Conservation (phyloP, 2,329 filamentous ascomycete genomes). For the Coniochaeta ligniaria region DNA sequence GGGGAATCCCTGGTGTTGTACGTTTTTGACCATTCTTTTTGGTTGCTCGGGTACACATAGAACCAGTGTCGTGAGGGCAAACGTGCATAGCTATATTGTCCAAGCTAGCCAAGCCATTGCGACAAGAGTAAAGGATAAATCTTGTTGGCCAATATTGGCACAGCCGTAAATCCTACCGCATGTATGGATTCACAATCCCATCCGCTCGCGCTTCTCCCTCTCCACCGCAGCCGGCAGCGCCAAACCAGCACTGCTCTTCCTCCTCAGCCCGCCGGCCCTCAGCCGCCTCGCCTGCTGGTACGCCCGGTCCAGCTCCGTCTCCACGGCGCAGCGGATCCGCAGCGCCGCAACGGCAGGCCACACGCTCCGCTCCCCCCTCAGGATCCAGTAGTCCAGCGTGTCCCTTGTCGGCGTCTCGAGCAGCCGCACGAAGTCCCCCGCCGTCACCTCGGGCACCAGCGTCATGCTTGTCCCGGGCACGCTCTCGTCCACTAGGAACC, state of each 20-base stretch:
- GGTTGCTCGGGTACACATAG: too few relatives aligned
- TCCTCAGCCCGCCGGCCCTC: slow-evolving; percentile 42
- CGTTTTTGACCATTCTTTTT: too few relatives aligned
- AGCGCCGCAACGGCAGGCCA: slow-evolving; percentile 85
- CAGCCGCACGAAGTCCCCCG: slow-evolving; percentile 66
- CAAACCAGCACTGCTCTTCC: slow-evolving; percentile 31
- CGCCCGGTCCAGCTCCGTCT: slow-evolving; percentile 78
- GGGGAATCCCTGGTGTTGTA: too few relatives aligned
- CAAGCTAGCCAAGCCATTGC: too few relatives aligned
- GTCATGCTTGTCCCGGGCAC: slow-evolving; percentile 73
- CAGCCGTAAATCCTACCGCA: too few relatives aligned
- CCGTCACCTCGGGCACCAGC: slow-evolving; percentile 71
- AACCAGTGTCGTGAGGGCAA: too few relatives aligned
- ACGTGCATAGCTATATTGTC: too few relatives aligned
- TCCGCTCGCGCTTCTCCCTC: not conserved
- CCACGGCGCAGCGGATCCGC: slow-evolving; percentile 74
- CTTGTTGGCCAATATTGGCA: too few relatives aligned
- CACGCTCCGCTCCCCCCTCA: slow-evolving; percentile 75
- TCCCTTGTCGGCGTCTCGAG: slow-evolving; percentile 76
- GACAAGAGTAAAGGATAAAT: not conserved
- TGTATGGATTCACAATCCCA: not conserved
- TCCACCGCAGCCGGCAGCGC: slow-evolving; percentile 9
- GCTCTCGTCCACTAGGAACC: slow-evolving; percentile 76
- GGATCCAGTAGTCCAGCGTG: slow-evolving; percentile 77
- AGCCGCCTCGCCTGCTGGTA: slow-evolving; percentile 71